phyloP scores from a whole-genome alignment of 1,284 basidiomycete genomes.

The Cutaneotrichosporon arboriforme region DNA sequence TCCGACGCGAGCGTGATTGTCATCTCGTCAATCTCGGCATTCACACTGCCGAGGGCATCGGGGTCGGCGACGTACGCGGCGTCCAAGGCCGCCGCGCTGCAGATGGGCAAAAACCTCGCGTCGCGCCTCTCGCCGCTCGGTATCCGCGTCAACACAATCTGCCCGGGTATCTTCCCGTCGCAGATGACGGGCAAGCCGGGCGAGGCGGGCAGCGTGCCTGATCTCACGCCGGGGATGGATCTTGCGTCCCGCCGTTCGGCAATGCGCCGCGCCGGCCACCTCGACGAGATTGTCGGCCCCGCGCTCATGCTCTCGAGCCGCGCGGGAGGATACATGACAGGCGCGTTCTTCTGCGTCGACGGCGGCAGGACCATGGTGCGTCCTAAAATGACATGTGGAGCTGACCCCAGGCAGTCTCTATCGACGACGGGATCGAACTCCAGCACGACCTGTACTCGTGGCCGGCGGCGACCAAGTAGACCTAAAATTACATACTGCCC shows the following conservation, averaged over 20 bases:
- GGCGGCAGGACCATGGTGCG: slow-evolving; percentile 35
- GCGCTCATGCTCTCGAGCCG: slow-evolving; percentile 31
- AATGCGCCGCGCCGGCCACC: slow-evolving; percentile 29
- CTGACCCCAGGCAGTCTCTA: slow-evolving; percentile 16
- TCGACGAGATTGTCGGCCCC: slow-evolving; percentile 43
- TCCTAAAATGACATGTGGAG: background rate
- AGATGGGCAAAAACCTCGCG: slow-evolving; percentile 23
- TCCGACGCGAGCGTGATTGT: slow-evolving; percentile 36
- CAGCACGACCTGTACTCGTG: slow-evolving; percentile 22
- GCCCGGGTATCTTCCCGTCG: slow-evolving; percentile 28
- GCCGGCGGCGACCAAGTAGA: background rate
- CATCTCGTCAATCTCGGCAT: background rate
- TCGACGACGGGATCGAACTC: slow-evolving; percentile 27
- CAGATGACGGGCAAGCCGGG: slow-evolving; percentile 37
- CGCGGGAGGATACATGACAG: slow-evolving; percentile 40
- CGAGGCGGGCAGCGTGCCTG: background rate
- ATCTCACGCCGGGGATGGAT: too few species aligned
- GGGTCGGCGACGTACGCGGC: background rate
- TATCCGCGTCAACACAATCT: slow-evolving; percentile 28
- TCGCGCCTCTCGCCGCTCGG: slow-evolving; percentile 26
- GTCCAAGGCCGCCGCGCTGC: slow-evolving; percentile 19
- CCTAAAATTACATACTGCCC: too few species aligned
- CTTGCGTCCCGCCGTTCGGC: too few species aligned
- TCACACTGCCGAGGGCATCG: background rate
- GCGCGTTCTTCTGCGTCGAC: slow-evolving; percentile 37